Conservation (phyloP, 2,329 filamentous ascomycete species). For the Huntiella decipiens region DNA sequence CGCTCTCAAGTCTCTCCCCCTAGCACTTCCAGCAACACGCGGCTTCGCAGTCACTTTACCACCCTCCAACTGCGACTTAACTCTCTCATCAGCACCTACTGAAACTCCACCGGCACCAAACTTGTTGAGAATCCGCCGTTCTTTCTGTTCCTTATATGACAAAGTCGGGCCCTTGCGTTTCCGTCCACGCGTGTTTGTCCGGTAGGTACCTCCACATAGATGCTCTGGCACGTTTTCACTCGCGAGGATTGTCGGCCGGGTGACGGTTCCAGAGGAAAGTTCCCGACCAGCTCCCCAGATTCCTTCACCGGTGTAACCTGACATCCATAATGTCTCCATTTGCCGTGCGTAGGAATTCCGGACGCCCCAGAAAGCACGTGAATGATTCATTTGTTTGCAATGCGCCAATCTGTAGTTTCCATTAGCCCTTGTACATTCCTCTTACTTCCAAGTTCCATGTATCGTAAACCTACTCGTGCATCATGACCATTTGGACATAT, state of each 20-base stretch:
- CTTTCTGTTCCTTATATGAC: conserved; percentile 54
- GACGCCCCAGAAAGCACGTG: conserved; percentile 60
- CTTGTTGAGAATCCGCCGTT: conserved; percentile 53
- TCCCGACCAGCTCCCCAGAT: conserved; percentile 59
- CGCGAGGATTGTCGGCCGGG: conserved; percentile 29
- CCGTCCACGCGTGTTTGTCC: conserved; percentile 31
- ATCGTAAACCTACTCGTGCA: conserved; percentile 44
- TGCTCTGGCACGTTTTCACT: conserved; percentile 47
- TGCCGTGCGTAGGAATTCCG: conserved; percentile 53
- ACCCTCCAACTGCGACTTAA: conserved; percentile 47
- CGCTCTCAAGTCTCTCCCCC: conserved; percentile 57
- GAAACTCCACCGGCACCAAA: conserved; percentile 53
- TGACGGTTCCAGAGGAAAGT: conserved; percentile 41
- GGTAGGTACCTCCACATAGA: conserved; percentile 66
- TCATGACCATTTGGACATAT: conserved; percentile 89
- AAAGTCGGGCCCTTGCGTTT: conserved; percentile 31
- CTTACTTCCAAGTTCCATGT: conserved; percentile 14
- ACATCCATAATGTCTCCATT: conserved; percentile 51
- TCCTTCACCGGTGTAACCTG: conserved; percentile 60
- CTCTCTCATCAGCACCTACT: conserved; percentile 49
- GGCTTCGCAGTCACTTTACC: conserved; percentile 46
- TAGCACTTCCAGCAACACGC: conserved; percentile 52
- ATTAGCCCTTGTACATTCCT: conserved; percentile 19
- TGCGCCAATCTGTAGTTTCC: conserved; percentile 42
- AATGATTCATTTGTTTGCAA: conserved; percentile 85